phyloP scores from a whole-genome alignment of 176 grass and related monocot genomes.

The Oryza punctata region DNA sequence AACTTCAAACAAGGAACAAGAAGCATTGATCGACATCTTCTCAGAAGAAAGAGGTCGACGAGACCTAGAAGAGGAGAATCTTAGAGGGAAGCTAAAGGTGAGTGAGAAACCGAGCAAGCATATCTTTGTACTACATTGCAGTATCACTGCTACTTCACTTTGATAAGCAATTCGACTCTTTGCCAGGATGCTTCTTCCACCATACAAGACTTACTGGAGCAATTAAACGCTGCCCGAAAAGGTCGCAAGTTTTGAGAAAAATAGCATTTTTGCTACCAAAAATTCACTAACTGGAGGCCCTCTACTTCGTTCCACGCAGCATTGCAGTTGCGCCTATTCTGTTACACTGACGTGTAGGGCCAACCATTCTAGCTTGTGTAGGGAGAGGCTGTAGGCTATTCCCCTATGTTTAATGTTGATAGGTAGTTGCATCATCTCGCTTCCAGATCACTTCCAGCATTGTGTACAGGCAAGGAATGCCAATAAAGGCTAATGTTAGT shows the following conservation, averaged over 20 bases:
- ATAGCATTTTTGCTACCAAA: not conserved
- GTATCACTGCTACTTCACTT: not conserved
- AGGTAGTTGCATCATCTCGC: not conserved
- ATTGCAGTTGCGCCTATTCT: constrained; percentile 12
- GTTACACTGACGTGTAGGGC: not conserved
- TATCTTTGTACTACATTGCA: not conserved
- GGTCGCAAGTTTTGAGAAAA: constrained; percentile 50
- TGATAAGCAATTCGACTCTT: constrained; percentile 2
- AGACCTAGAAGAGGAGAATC: constrained; percentile 75
- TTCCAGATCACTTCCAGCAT: not conserved
- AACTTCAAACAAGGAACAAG: constrained; percentile 79
- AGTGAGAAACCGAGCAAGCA: constrained; percentile 1
- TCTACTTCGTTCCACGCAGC: not conserved
- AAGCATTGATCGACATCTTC: constrained; percentile 88
- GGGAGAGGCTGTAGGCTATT: not conserved
- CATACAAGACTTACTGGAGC: constrained; percentile 73
- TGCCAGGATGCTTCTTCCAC: constrained; percentile 66
- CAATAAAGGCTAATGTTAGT: not conserved
- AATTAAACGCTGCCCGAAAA: constrained; percentile 50
- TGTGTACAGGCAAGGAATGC: constrained; percentile 35
- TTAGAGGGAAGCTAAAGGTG: constrained; percentile 90
- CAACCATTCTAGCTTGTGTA: not conserved
- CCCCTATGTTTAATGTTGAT: constrained; percentile 4
- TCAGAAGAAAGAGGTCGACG: constrained; percentile 87
- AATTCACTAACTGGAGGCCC: not conserved